phyloP scores from a whole-genome alignment of 2,329 filamentous ascomycete species.

The Rutstroemia sp. region DNA sequence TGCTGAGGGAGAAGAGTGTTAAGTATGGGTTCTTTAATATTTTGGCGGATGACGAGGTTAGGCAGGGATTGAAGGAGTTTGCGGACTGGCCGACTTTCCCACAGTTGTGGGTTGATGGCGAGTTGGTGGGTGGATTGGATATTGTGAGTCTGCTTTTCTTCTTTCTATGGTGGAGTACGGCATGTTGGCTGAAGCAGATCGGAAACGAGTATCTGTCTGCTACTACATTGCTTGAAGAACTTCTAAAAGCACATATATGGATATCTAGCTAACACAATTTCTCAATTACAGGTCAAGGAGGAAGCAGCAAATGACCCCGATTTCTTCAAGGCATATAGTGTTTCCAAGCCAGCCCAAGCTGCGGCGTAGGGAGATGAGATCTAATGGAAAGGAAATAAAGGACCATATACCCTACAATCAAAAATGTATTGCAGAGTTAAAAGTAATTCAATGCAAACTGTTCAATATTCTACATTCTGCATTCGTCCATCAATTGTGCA shows the following conservation, averaged over 20 bases:
- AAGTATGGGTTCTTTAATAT: slow-evolving; percentile 99
- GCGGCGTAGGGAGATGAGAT: background rate
- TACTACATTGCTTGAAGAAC: background rate
- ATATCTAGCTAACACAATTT: slow-evolving; percentile 3
- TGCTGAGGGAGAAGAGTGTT: slow-evolving; percentile 82
- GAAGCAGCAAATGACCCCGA: slow-evolving; percentile 77
- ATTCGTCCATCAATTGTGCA: too few relatives aligned
- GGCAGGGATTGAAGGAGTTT: slow-evolving; percentile 92
- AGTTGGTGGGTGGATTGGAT: slow-evolving; percentile 87
- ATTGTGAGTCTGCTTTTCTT: slow-evolving; percentile 76
- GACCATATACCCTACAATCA: slow-evolving; percentile 4
- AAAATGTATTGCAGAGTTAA: background rate
- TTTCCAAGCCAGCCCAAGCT: slow-evolving; percentile 7
- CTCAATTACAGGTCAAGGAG: slow-evolving; percentile 68
- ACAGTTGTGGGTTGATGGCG: slow-evolving; percentile 85
- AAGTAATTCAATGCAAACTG: background rate
- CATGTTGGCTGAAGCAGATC: too few relatives aligned
- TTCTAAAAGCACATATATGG: background rate
- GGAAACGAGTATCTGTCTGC: too few relatives aligned
- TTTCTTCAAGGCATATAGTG: slow-evolving; percentile 69
- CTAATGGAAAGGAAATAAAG: background rate
- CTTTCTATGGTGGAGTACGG: background rate
- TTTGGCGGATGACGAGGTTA: slow-evolving; percentile 90
- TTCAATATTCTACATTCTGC: background rate
- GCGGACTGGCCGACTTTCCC: slow-evolving; percentile 99